phyloP scores from a whole-genome alignment of 768 basidiomycete genomes.

The Agrocybe chaxingu region DNA sequence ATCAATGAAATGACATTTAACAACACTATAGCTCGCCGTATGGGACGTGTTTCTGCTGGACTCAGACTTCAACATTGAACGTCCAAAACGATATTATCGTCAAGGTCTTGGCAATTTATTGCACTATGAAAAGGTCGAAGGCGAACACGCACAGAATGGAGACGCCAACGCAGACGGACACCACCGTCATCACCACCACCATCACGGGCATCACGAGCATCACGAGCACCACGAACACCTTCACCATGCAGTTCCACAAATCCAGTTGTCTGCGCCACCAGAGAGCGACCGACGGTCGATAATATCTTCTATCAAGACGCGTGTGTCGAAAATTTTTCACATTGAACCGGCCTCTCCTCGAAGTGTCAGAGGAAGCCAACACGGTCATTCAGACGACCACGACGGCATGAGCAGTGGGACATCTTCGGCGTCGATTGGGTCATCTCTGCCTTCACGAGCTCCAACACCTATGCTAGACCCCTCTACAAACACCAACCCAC shows the following conservation, averaged over 20 bases:
- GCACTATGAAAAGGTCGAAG: constrained; percentile 31
- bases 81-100: constrained; percentile 87
- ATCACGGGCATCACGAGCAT: constrained; percentile 13
- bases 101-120: constrained; percentile 71
- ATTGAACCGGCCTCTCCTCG: constrained; percentile 7
- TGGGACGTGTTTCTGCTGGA: constrained; percentile 96
- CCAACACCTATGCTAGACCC: constrained; percentile 73
- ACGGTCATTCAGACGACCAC: constrained; percentile 15
- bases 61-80: constrained; percentile 81
- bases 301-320: constrained; percentile 46
- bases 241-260: constrained; percentile 2
- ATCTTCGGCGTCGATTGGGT: constrained; percentile 29
- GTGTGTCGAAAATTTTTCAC: constrained; percentile 45
- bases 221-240: constrained; percentile 3
- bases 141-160: constrained; percentile 8
- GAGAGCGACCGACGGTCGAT: constrained; percentile 33
- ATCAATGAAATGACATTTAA: background rate
- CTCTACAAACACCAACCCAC: constrained; percentile 68
- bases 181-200: background rate
- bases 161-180: constrained; percentile 1
- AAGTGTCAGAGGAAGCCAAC: constrained; percentile 5
- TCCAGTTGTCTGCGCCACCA: constrained; percentile 5
- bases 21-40: constrained; percentile 54
- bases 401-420: constrained; percentile 9
- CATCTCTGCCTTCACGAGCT: constrained; percentile 35